Conservation (phyloP, 768 basidiomycete species). For the Podaxis mareebaensis region DNA sequence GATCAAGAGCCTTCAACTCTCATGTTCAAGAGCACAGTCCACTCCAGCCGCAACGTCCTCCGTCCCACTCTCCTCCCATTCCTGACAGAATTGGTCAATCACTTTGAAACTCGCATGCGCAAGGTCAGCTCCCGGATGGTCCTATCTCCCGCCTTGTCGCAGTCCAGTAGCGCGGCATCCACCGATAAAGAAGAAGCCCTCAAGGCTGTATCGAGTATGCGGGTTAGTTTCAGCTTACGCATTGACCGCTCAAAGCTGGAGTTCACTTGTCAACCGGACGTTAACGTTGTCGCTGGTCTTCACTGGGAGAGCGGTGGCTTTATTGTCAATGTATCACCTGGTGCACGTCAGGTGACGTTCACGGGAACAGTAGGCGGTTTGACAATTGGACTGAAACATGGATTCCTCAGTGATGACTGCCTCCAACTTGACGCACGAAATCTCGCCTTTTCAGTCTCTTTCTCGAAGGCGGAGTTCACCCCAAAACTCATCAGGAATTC, state of each 20-base stretch:
- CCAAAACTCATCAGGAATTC: slow-evolving; percentile 42
- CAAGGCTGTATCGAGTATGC: slow-evolving; percentile 48
- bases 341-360: slow-evolving; percentile 69
- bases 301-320: slow-evolving; percentile 97
- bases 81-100: slow-evolving; percentile 70
- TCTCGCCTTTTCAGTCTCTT: slow-evolving; percentile 74
- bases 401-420: slow-evolving; percentile 82
- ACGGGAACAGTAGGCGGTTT: slow-evolving; percentile 82
- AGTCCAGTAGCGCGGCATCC: slow-evolving; percentile 20
- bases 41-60: slow-evolving; percentile 84
- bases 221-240: slow-evolving; percentile 83
- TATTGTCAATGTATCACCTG: slow-evolving; percentile 74
- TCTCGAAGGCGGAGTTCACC: slow-evolving; percentile 50
- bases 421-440: slow-evolving; percentile 80
- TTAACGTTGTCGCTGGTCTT: slow-evolving; percentile 86
- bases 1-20: slow-evolving; percentile 58
- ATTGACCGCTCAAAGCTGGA: slow-evolving; percentile 89
- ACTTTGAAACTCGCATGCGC: slow-evolving; percentile 71
- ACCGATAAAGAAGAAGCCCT: slow-evolving; percentile 21
- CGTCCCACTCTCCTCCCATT: slow-evolving; percentile 85
- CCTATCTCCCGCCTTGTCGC: slow-evolving; percentile 19
- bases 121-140: slow-evolving; percentile 39
- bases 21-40: slow-evolving; percentile 85
- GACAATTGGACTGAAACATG: slow-evolving; percentile 79
- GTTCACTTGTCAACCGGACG: slow-evolving; percentile 87